Evolutionary conservation across 1,139 yeast genomes (phyloP).

Genomic region (Candida sp.): DNA sequence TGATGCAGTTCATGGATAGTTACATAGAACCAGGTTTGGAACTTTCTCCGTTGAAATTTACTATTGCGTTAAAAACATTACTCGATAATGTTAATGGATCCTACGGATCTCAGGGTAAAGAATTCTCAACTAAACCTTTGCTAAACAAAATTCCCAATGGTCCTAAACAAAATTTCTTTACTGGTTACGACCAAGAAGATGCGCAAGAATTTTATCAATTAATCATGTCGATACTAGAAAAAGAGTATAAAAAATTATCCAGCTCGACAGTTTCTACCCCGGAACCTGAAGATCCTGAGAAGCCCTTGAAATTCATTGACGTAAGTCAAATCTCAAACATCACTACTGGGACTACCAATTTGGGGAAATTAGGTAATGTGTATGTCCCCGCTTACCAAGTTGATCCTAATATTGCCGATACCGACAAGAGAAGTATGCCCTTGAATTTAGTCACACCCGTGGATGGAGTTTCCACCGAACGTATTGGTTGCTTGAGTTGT

Average conservation of each 20-base stretch:
- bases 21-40: conserved; percentile 29
- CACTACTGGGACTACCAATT: conserved; percentile 45
- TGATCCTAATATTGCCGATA: conserved; percentile 55
- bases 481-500: conserved; percentile 86
- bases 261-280: conserved; percentile 15
- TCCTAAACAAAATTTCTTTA: conserved; percentile 70
- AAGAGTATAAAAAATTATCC: conserved; percentile 42
- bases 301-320: conserved; percentile 17
- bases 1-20: conserved; percentile 54
- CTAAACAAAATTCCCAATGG: conserved; percentile 75
- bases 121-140: conserved; percentile 64
- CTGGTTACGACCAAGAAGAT: conserved; percentile 89
- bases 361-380: conserved; percentile 59
- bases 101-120: conserved; percentile 52
- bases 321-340: conserved; percentile 17
- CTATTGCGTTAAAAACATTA: conserved; percentile 48
- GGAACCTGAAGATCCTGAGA: conserved; percentile 16
- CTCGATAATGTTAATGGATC: conserved; percentile 53
- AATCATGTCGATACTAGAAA: conserved; percentile 68
- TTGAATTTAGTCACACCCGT: conserved; percentile 76
- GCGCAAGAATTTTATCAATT: conserved; percentile 93
- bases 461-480: conserved; percentile 81
- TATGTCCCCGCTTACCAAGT: conserved; percentile 71
- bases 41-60: conserved; percentile 41
- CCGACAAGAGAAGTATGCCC: conserved; percentile 43